Conservation (phyloP, 352 stramenopile genomes). For the Globisporangium alternatum region DNA sequence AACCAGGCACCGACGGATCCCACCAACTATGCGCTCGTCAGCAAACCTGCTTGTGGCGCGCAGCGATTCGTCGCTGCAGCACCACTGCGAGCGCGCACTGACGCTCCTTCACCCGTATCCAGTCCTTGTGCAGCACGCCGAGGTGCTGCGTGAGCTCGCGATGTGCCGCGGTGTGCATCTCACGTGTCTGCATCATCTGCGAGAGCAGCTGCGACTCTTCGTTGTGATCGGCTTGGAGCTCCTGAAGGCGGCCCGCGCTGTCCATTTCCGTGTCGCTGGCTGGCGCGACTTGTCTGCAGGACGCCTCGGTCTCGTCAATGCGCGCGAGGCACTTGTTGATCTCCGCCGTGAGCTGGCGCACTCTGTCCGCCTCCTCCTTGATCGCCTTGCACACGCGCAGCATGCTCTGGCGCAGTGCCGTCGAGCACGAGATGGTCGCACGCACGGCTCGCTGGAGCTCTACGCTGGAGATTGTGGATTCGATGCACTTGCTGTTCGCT, state of each 20-base stretch:
- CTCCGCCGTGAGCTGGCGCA: slow-evolving; percentile 16
- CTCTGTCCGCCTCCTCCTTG: slow-evolving; percentile 17
- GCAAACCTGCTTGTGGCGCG: slow-evolving; percentile 14
- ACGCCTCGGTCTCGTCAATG: slow-evolving; percentile 20
- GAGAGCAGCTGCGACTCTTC: slow-evolving; percentile 23
- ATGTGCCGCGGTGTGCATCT: slow-evolving; percentile 18
- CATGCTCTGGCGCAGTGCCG: slow-evolving; percentile 19
- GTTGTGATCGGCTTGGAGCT: slow-evolving; percentile 14
- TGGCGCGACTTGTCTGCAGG: slow-evolving; percentile 14
- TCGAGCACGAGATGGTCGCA: slow-evolving; percentile 19
- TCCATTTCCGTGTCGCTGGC: slow-evolving; percentile 8
- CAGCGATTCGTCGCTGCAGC: slow-evolving; percentile 16
- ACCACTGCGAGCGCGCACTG: slow-evolving; percentile 19
- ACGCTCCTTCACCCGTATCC: slow-evolving; percentile 20
- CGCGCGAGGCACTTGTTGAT: slow-evolving; percentile 20
- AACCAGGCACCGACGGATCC: too few relatives aligned
- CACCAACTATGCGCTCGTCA: too few relatives aligned
- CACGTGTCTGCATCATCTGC: slow-evolving; percentile 21
- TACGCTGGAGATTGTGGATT: slow-evolving; percentile 16
- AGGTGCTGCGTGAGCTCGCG: slow-evolving; percentile 20
- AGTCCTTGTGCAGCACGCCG: slow-evolving; percentile 17
- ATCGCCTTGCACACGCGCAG: slow-evolving; percentile 19
- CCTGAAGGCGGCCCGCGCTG: slow-evolving; percentile 16
- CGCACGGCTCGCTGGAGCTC: slow-evolving; percentile 18
- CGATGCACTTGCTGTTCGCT: slow-evolving; percentile 5